Conservation (phyloP, 331 rosid genomes). For the Acacia pycnantha region DNA sequence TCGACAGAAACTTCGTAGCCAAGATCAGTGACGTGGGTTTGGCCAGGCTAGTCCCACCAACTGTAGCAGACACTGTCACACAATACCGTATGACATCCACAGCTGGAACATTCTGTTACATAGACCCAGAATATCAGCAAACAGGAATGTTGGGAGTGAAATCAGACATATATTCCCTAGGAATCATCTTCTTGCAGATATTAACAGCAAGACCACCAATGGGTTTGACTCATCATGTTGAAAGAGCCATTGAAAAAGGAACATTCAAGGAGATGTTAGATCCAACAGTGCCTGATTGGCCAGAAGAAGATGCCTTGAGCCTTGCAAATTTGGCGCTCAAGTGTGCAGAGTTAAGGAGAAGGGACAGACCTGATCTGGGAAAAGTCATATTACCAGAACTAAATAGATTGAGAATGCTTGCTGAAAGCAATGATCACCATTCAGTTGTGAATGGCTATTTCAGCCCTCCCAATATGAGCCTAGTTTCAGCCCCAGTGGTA, state of each 20-base stretch:
- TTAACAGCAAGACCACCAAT: conserved; percentile 79
- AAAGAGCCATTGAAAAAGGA: conserved; percentile 68
- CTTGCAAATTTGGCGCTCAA: conserved; percentile 66
- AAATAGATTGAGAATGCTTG: conserved; percentile 51
- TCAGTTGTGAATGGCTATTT: not conserved
- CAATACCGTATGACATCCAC: conserved; percentile 90
- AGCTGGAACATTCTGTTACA: conserved; percentile 96
- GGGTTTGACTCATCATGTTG: conserved; percentile 85
- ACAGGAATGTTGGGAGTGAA: conserved; percentile 96
- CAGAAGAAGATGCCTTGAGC: conserved; percentile 53
- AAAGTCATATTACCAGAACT: conserved; percentile 71
- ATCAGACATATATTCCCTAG: conserved; percentile 87
- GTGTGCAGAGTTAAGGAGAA: conserved; percentile 81
- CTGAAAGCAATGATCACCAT: conserved; percentile 38
- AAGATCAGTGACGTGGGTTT: conserved; percentile 93
- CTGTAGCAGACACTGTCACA: conserved; percentile 70
- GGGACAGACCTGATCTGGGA: conserved; percentile 84
- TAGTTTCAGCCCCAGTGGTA: conserved; percentile 58
- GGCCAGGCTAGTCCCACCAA: conserved; percentile 87
- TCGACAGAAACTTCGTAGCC: conserved; percentile 74
- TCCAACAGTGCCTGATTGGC: conserved; percentile 83
- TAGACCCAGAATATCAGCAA: conserved; percentile 96
- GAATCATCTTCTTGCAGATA: conserved; percentile 77
- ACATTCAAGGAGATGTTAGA: conserved; percentile 58
- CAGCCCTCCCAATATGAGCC: conserved; percentile 35